Conservation (phyloP, 495 filamentous ascomycete species). For the Penicillium parvum region DNA sequence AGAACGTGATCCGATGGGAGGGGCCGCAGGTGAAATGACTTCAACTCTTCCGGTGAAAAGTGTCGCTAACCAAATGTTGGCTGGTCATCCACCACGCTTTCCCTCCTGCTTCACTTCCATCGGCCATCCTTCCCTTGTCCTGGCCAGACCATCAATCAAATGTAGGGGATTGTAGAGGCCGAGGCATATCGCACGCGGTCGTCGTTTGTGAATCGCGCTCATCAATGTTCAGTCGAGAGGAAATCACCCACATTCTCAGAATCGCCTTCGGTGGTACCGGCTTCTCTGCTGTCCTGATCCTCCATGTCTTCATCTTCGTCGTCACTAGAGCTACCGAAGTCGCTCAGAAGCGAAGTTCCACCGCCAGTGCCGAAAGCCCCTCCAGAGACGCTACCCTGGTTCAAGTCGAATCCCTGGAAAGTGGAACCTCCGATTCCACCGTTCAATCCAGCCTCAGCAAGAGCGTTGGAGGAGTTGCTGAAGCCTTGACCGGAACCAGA, state of each 20-base stretch:
- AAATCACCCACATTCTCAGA: constrained; percentile 64
- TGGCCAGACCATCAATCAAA: background rate
- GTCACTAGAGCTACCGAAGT: constrained; percentile 93
- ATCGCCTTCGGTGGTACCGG: constrained; percentile 35
- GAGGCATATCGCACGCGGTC: constrained; percentile 3
- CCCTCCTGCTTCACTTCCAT: no score
- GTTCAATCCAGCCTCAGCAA: constrained; percentile 71
- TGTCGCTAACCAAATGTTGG: no score
- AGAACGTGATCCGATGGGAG: background rate
- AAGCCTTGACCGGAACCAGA: constrained; percentile 58
- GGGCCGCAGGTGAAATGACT: background rate
- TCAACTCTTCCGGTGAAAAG: no score
- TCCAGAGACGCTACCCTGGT: constrained; percentile 57
- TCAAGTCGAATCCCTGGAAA: constrained; percentile 75
- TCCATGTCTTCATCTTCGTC: constrained; percentile 96
- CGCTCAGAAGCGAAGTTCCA: constrained; percentile 71
- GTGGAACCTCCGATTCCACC: constrained; percentile 48
- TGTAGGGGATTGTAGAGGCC: constrained; percentile 4
- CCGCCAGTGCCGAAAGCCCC: constrained; percentile 64
- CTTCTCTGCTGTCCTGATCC: constrained; percentile 65
- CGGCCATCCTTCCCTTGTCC: no score
- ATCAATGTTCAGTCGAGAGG: constrained; percentile 51
- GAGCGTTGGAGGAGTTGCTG: constrained; percentile 54
- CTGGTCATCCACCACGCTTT: no score
- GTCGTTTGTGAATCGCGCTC: constrained; percentile 42